phyloP scores from a whole-genome alignment of 2,329 filamentous ascomycete species.

The Helotiales sp. region DNA sequence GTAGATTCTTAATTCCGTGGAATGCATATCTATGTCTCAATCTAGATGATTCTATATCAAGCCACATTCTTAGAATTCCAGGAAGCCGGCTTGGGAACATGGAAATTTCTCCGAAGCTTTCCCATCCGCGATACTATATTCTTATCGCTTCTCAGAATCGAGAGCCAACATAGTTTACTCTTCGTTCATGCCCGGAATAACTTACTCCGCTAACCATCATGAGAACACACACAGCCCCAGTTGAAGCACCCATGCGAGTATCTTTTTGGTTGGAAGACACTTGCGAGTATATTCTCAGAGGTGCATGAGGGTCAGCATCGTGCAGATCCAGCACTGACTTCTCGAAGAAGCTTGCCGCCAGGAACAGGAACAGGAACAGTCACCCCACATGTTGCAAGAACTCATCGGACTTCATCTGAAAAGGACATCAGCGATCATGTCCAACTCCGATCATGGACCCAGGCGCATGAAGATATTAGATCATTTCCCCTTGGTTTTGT shows the following conservation, averaged over 20 bases:
- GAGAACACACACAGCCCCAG: too few species aligned
- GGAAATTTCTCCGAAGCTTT: too few species aligned
- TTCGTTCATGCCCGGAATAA: too few species aligned
- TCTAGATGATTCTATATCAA: not conserved
- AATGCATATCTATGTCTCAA: not conserved
- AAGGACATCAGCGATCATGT: not conserved
- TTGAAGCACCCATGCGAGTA: not conserved
- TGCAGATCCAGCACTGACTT: not conserved
- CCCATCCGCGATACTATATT: too few species aligned
- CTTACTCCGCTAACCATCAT: too few species aligned
- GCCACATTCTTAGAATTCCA: too few species aligned
- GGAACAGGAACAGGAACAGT: not conserved
- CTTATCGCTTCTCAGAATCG: too few species aligned
- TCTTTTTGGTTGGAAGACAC: not conserved
- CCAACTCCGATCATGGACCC: not conserved
- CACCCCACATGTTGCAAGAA: not conserved
- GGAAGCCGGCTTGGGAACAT: too few species aligned
- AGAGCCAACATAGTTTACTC: too few species aligned
- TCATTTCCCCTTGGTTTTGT: not conserved
- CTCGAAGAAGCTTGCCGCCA: not conserved
- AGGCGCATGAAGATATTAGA: not conserved
- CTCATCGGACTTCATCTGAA: not conserved
- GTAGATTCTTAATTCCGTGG: not conserved
- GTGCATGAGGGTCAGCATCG: not conserved
- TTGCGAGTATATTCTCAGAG: not conserved